Percentiles rank a stretch among this genome's conserved stretches.
phyloP scores from a whole-genome alignment of 1,284 basidiomycete species.

The Meira miltonrushii region DNA sequence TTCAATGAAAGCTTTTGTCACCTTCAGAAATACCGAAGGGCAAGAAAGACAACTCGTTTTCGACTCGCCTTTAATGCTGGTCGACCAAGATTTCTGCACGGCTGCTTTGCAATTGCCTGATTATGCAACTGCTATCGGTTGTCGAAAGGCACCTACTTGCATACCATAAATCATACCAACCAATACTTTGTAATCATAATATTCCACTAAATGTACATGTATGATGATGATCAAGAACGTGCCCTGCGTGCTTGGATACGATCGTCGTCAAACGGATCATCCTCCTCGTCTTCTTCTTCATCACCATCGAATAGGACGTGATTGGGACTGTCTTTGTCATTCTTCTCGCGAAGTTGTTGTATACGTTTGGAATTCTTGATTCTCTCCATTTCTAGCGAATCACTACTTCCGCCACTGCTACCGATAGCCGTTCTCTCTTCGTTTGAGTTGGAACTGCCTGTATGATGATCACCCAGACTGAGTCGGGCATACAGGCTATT shows the following conservation, averaged over 20 bases:
- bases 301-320: constrained; percentile 37
- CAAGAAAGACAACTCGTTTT: too few species aligned
- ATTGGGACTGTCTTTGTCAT: constrained; percentile 12
- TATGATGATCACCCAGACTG: background rate
- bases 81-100: too few species aligned
- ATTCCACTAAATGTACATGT: too few species aligned
- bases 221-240: too few species aligned
- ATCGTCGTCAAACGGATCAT: constrained; percentile 33
- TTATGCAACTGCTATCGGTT: too few species aligned
- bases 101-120: too few species aligned
- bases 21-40: too few species aligned
- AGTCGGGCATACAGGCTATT: constrained; percentile 1
- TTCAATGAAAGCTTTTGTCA: too few species aligned
- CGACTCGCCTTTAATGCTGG: too few species aligned
- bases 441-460: background rate
- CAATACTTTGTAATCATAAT: too few species aligned
- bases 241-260: background rate
- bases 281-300: constrained; percentile 32
- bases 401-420: constrained; percentile 4
- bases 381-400: constrained; percentile 19
- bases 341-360: background rate
- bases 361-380: background rate
- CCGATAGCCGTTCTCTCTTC: background rate
- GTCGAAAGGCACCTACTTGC: too few species aligned
- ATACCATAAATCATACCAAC: too few species aligned